phyloP scores from a whole-genome alignment of 768 basidiomycete genomes.

The Tricholomella constricta region DNA sequence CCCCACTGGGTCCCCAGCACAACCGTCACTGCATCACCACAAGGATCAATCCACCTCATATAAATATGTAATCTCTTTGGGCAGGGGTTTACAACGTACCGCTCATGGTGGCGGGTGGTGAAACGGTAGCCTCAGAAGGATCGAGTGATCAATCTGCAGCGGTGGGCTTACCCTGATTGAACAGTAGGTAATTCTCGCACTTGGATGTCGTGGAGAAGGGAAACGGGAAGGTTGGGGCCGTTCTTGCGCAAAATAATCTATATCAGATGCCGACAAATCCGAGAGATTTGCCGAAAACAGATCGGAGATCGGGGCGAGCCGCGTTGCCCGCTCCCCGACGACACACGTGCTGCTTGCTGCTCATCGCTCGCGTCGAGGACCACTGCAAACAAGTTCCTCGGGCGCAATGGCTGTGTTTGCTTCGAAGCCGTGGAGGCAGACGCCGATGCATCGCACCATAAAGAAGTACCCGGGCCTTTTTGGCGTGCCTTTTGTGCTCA shows the following conservation, averaged over 20 bases:
- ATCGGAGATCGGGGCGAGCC: neutral
- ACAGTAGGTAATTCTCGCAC: no score
- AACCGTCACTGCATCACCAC: conserved; percentile 49
- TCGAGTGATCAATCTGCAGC: no score
- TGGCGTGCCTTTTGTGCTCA: conserved; percentile 82
- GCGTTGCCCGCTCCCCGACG: neutral
- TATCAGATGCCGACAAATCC: neutral
- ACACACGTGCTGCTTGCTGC: neutral
- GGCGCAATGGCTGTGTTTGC: conserved; percentile 54
- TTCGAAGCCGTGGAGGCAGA: conserved; percentile 21
- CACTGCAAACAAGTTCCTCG: neutral
- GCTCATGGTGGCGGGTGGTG: conserved; percentile 5
- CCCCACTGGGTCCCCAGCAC: conserved; percentile 92
- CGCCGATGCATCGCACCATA: conserved; percentile 43
- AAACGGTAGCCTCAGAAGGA: neutral
- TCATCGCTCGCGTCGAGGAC: neutral
- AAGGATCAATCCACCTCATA: neutral
- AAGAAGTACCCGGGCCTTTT: conserved; percentile 72
- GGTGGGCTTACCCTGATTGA: no score
- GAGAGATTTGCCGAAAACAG: neutral
- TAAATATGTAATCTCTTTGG: no score
- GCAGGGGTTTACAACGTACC: no score
- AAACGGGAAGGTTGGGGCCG: no score
- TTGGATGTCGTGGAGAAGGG: no score
- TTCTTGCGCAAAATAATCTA: no score